Base-by-base conservation (phyloP, 2,329 filamentous ascomycete genomes). In the Venturia carpophila region DNA sequence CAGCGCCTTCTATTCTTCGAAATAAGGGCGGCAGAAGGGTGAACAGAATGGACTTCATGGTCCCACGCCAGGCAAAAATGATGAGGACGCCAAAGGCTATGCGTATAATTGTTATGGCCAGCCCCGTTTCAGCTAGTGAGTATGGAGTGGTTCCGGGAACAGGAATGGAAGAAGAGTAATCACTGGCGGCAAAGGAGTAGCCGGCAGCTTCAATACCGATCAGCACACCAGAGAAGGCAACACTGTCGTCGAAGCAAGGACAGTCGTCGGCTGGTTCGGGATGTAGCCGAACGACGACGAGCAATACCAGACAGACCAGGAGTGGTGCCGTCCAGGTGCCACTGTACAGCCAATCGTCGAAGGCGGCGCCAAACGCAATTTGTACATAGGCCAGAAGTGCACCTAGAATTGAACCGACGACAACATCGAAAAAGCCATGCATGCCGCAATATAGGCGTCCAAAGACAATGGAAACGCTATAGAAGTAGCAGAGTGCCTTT, bases 241-340 rank as follows among this genome's bases (percentile, higher is more conserved):
- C 91, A 70, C 91, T 96, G 77, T 97, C 93, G 73, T 97, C 93
- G 73, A 95, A 97, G 75, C 93, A 97, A 5, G 93, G 93, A 70
- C 94, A 99, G 74, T 97, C 91, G 74, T 99, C 94, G 1, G 92
- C 94, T 0, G 94, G 94, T 72, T 99, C 94, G 0, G 94, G 94
- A 72, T 99, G 93, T 41, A 97, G 87, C 66, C 93, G 87, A 30
- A 97, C 89, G 9, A 96, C 81, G 9, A 88, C 78, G 65, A 94
- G 81, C 58, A 96, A 84, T 24, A 87, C 73, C 19, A 92, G 69
- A 1, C 86, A 82, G 0, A 89, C 80, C 17, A 88, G 75, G 0
- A 87, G 71, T 1, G 91, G 84, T 13, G 86, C 85, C n/a, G 81
- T 74, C 79, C 86, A 87, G 27, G 82, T 81, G 30, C 68, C 69